phyloP scores from a whole-genome alignment of 495 filamentous ascomycete species.

The Aspergillus olivimuriae region DNA sequence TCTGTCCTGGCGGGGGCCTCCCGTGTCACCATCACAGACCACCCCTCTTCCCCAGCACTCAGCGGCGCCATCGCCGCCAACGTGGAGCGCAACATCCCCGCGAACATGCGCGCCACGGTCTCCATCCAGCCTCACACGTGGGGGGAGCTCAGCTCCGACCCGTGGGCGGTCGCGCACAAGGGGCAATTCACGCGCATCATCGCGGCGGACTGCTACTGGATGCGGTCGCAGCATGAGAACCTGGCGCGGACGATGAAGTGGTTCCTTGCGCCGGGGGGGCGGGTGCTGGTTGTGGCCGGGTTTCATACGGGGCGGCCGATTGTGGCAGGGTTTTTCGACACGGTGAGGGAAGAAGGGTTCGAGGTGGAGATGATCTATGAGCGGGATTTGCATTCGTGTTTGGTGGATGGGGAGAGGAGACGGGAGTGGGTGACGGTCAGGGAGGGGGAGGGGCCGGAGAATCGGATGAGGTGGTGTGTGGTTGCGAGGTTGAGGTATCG shows the following conservation, averaged over 20 bases:
- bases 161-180: constrained; percentile 44
- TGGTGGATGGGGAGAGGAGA: constrained; percentile 49
- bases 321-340: constrained; percentile 66
- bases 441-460: constrained; percentile 59
- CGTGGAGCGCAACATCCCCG: constrained; percentile 46
- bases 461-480: constrained; percentile 73
- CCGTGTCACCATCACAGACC: constrained; percentile 65
- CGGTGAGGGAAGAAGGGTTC: constrained; percentile 50
- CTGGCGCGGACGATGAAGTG: constrained; percentile 62
- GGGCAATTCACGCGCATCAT: constrained; percentile 61
- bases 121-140: constrained; percentile 63
- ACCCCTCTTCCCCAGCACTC: constrained; percentile 62
- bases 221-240: constrained; percentile 69
- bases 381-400: constrained; percentile 57
- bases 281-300: constrained; percentile 64
- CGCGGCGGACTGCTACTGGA: constrained; percentile 83
- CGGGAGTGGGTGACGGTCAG: constrained; percentile 51
- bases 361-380: constrained; percentile 68
- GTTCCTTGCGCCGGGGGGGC: constrained; percentile 57
- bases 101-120: constrained; percentile 11
- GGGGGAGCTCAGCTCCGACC: constrained; percentile 51
- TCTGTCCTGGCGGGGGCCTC: constrained; percentile 56
- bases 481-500: constrained; percentile 56
- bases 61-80: constrained; percentile 57
- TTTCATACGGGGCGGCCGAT: constrained; percentile 80